phyloP scores from a whole-genome alignment of 441 rosid species.

The Pelargonium myrrhifolium region DNA sequence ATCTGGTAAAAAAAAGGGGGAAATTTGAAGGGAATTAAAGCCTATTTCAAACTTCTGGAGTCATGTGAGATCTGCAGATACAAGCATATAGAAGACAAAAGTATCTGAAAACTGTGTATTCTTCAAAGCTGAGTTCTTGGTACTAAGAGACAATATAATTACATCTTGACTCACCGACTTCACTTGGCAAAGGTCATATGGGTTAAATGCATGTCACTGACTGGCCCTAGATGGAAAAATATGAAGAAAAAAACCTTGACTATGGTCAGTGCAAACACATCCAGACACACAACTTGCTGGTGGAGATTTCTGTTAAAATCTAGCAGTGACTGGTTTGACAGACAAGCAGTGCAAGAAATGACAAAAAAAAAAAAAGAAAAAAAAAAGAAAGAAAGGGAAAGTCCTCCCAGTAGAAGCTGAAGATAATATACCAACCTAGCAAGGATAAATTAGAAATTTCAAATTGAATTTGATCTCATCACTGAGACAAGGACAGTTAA shows the following conservation, averaged over 20 bases:
- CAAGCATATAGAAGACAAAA: slow-evolving; percentile 8
- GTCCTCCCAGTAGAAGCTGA: not conserved
- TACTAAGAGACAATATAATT: slow-evolving; percentile 6
- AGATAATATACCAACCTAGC: not conserved
- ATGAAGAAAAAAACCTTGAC: not conserved
- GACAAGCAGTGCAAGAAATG: not conserved
- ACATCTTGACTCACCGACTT: slow-evolving; percentile 2
- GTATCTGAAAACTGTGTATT: not conserved
- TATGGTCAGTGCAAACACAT: slow-evolving; percentile 2
- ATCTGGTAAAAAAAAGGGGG: slow-evolving; percentile 3
- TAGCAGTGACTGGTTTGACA: not conserved
- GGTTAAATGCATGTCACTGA: not conserved
- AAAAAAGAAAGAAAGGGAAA: not conserved
- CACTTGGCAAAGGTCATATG: not conserved
- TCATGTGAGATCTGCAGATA: not conserved
- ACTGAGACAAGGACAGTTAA: not conserved
- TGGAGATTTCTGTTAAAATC: slow-evolving; percentile 2
- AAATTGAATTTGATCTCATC: not conserved
- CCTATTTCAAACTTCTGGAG: not conserved
- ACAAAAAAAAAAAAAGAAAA: not conserved
- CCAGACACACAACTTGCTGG: slow-evolving; percentile 1
- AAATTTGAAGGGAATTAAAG: slow-evolving; percentile 3
- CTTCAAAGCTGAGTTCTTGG: slow-evolving; percentile 7
- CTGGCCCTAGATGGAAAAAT: not conserved
- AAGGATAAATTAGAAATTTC: not conserved